Base-by-base conservation (phyloP, 805 yeast species). In the Barnettozyma vustinii region DNA sequence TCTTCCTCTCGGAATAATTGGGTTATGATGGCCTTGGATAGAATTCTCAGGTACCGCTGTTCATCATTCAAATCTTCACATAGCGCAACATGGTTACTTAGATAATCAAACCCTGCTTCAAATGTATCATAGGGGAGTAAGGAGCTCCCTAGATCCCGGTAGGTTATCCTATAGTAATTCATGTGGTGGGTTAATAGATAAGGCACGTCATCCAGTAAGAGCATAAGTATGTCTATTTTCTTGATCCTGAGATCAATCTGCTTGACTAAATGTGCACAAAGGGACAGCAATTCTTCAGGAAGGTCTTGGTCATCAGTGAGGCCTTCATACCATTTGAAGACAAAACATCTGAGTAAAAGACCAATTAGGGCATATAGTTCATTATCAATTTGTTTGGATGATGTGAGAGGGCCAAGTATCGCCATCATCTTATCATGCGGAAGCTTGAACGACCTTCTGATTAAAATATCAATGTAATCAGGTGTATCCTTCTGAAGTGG, bases 311-410 rank as follows among this genome's bases (percentile, higher is more conserved):
- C 75, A 42, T 67, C 71, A 1, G 77, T 64, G 7, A 76, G 57
- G 18, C 58, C 52, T 23, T 57, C 56, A 58, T 78, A 77, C 79
- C 81, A 76, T 9, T 67, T 59, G 19, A 68, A 63, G 3, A 79
- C 68, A 53, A 79, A 80, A 46, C 73, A 74, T 21, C 71, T 67
- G 39, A 77, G 48, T 5, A 79, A 56, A 13, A 79, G 60, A 0
- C 79, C 78, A 5, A 76, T 50, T 5, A 80, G 53, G 1, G 76
- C 70, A 53, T 76, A 75, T 13, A 79, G 58, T 53, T 76, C 73
- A 2, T 65, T 47, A 53, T 77, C 80, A 4, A 79, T 67, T 2
- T 53, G 58, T 1, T 65, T 52, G 0, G 73, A 68, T 1, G 72
- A 63, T 1, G 76, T 70, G 39, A 75, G 56, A 1, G 67, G 61